Percentiles rank a stretch among this genome's conserved stretches.
Evolutionary conservation across 164 flowering plant genomes (phyloP).

Genomic region (Magnolia officinalis): DNA sequence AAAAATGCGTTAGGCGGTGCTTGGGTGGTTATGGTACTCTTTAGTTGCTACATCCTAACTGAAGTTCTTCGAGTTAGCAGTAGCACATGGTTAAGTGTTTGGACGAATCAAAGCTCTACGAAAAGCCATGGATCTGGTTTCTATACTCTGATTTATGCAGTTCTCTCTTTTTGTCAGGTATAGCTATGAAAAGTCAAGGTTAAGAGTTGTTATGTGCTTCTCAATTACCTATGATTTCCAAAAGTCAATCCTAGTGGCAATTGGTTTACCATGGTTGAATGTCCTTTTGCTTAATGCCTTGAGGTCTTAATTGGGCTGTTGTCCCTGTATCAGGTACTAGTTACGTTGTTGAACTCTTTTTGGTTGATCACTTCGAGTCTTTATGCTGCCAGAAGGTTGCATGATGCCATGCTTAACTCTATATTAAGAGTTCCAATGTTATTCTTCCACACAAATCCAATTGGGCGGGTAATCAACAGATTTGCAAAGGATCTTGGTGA

Average conservation of each 20-base stretch:
- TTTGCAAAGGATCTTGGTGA: slow-evolving; percentile 98
- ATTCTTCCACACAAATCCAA: slow-evolving; percentile 94
- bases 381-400: slow-evolving; percentile 88
- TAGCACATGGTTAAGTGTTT: slow-evolving; percentile 95
- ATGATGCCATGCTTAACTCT: slow-evolving; percentile 85
- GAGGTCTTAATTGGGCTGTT: slow-evolving; percentile 3
- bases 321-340: slow-evolving; percentile 57
- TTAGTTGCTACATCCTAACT: slow-evolving; percentile 61
- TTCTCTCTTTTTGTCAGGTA: slow-evolving; percentile 86
- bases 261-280: not conserved
- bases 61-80: slow-evolving; percentile 79
- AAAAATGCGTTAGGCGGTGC: slow-evolving; percentile 86
- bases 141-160: slow-evolving; percentile 70
- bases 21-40: slow-evolving; percentile 78
- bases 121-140: slow-evolving; percentile 50
- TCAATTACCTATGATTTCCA: not conserved
- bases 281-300: not conserved
- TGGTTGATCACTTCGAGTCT: slow-evolving; percentile 91
- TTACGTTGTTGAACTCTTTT: slow-evolving; percentile 79
- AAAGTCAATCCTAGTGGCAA: not conserved
- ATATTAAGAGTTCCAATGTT: slow-evolving; percentile 97
- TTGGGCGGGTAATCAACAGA: slow-evolving; percentile 92
- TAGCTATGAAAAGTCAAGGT: slow-evolving; percentile 1
- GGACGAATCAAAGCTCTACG: slow-evolving; percentile 71
- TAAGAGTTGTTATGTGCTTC: not conserved